Evolutionary conservation across 345 rosid genomes (phyloP).

Genomic region (Corymbia maculata): DNA sequence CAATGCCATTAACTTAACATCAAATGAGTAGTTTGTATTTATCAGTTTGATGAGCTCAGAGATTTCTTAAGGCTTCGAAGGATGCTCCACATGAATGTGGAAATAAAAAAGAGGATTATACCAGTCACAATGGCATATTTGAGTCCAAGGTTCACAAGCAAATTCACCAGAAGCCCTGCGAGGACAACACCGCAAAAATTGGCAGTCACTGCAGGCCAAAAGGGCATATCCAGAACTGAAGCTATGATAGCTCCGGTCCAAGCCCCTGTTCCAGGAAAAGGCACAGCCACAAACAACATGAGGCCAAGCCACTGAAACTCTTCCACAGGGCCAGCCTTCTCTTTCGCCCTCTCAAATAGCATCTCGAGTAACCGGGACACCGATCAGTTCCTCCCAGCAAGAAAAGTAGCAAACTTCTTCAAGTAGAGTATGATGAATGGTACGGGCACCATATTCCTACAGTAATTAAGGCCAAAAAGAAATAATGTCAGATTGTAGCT

Average conservation of each 20-base stretch:
- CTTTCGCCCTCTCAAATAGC: slow-evolving; percentile 55
- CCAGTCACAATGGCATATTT: slow-evolving; percentile 67
- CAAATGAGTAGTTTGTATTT: background rate
- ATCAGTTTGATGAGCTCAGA: slow-evolving; percentile 22
- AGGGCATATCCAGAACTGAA: slow-evolving; percentile 84
- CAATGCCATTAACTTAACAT: background rate
- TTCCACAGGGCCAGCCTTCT: slow-evolving; percentile 84
- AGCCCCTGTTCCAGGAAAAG: slow-evolving; percentile 93
- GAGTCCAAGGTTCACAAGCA: slow-evolving; percentile 78
- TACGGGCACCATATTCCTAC: slow-evolving; percentile 94
- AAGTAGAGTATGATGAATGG: slow-evolving; percentile 77
- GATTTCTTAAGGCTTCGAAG: slow-evolving; percentile 58
- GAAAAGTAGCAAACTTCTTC: slow-evolving; percentile 53
- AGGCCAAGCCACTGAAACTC: slow-evolving; percentile 92
- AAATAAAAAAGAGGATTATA: slow-evolving; percentile 51
- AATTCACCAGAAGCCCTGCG: slow-evolving; percentile 78
- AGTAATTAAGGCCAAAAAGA: background rate
- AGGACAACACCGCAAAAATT: slow-evolving; percentile 74
- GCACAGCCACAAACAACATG: slow-evolving; percentile 96
- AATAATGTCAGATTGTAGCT: background rate
- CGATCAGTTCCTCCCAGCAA: slow-evolving; percentile 50
- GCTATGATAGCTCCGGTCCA: slow-evolving; percentile 95
- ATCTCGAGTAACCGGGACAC: slow-evolving; percentile 51
- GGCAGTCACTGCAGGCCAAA: slow-evolving; percentile 69
- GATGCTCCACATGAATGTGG: slow-evolving; percentile 80